Base-by-base conservation (phyloP, 1,284 basidiomycete genomes). In the Leccinum ambiguum region DNA sequence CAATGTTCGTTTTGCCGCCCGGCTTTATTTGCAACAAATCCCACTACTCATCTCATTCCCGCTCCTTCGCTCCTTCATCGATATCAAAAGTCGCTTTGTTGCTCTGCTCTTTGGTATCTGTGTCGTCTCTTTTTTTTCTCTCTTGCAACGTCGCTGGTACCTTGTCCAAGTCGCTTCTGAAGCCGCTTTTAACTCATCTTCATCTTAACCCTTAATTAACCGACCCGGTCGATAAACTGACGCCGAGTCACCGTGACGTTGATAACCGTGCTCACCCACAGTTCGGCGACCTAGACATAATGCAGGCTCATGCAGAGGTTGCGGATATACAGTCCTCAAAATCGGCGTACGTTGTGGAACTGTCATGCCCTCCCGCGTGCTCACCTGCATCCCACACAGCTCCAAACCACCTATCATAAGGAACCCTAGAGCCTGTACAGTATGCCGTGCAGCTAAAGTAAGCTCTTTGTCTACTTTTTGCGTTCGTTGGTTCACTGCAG, bases 391-490 rank as follows among this genome's bases (percentile, higher is more conserved):
- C 56, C 39, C 48, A 61, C 61, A 48, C 68, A 81, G 82, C 60
- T 71, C 79, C 58, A 86, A 84, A 71, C 67, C 83, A 18, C 87
- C 88, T 64, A 83, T 92, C 63, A 80, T 88, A 60, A 82, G 90
- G 71, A 90, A 90, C 63, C 89, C 90, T 61, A 80, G 91, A 61
- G 91, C 91, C 26, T 93, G 91, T 74, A 92, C 89, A 54, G 90
- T 92, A 71, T 93, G 91, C 76, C 86, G 91, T 59, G 83, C 85
- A 62, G 91, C 92, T 71, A 93, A 93, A 85, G 92, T 89, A 73
- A 53, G 73, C 69, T 61, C 62, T 70, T 65, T 63, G 61, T 63
- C 63, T 66, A 63, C 57, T 62, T 68, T 64, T 63, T 62, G 65
- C 67, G 60, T 67, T 66, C 66, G 50, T 53, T 66, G 64, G 64